Percentiles rank a stretch among this genome's conserved stretches.
Conservation (phyloP, 306 rosid genomes). For the Senna siamea region DNA sequence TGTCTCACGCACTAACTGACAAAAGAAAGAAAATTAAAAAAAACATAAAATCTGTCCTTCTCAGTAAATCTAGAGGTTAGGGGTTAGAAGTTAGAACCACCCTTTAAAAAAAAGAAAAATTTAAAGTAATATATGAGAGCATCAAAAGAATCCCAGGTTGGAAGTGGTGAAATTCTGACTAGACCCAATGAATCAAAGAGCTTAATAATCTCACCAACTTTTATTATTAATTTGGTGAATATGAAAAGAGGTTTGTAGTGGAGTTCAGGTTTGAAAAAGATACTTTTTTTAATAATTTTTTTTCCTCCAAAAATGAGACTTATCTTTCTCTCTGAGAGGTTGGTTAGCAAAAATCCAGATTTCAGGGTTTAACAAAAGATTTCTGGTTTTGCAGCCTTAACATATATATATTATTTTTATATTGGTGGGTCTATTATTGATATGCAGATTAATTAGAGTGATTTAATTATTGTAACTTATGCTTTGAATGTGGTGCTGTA, state of each 20-base stretch:
- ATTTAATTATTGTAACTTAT: constrained; percentile 64
- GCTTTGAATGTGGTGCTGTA: constrained; percentile 81
- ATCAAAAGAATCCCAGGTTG: constrained; percentile 81
- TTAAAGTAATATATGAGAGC: background rate
- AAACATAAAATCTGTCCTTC: background rate
- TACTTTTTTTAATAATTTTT: constrained; percentile 40
- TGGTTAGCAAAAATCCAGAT: constrained; percentile 70
- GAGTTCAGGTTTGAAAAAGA: constrained; percentile 88
- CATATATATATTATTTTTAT: constrained; percentile 21
- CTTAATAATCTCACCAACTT: constrained; percentile 56
- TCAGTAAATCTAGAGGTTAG: background rate
- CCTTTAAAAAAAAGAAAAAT: background rate
- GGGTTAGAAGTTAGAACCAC: constrained; percentile 62
- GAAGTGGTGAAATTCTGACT: constrained; percentile 91
- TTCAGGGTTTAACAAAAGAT: constrained; percentile 55
- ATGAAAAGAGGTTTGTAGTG: constrained; percentile 57
- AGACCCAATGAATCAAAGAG: constrained; percentile 74
- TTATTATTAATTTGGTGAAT: constrained; percentile 44
- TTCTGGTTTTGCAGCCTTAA: constrained; percentile 46
- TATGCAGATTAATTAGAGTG: constrained; percentile 50
- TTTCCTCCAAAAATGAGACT: background rate
- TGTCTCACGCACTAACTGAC: background rate
- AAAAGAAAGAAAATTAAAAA: constrained; percentile 15
- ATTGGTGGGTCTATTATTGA: constrained; percentile 67
- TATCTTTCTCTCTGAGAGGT: constrained; percentile 43